Evolutionary conservation across 805 yeast species (phyloP).

Genomic region (Candida ascalaphidarum): DNA sequence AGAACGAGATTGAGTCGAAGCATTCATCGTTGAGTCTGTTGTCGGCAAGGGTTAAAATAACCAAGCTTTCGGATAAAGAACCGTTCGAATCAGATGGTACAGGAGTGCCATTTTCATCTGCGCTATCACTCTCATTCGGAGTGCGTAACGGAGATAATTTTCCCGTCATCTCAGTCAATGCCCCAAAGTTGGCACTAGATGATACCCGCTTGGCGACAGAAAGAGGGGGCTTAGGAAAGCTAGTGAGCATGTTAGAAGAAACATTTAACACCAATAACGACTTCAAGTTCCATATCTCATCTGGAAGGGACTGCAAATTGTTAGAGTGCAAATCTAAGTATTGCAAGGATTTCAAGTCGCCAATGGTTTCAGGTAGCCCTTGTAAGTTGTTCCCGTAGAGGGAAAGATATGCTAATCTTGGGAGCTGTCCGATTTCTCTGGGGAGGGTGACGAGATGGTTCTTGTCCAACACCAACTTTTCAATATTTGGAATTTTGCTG

Average conservation of each 20-base stretch:
- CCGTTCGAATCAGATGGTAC: neutral
- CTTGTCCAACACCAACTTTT: constrained; percentile 66
- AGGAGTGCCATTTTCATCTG: too few relatives aligned
- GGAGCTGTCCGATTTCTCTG: constrained; percentile 50
- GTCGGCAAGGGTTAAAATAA: constrained; percentile 63
- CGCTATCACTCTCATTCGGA: too few relatives aligned
- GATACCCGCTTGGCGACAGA: constrained; percentile 23
- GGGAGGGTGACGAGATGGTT: constrained; percentile 80
- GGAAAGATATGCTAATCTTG: constrained; percentile 57
- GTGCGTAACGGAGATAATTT: too few relatives aligned
- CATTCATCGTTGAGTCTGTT: constrained; percentile 75
- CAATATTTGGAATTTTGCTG: constrained; percentile 53
- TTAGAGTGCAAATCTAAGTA: constrained; percentile 77
- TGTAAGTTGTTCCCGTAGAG: constrained; percentile 69
- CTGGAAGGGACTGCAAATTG: constrained; percentile 63
- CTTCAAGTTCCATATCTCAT: constrained; percentile 55
- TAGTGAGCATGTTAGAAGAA: constrained; percentile 61
- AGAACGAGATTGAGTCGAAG: constrained; percentile 56
- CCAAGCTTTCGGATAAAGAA: constrained; percentile 42
- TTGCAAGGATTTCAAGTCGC: constrained; percentile 49
- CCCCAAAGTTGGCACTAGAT: constrained; percentile 18
- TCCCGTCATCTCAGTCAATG: neutral
- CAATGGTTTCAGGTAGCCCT: constrained; percentile 57
- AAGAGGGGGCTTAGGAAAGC: constrained; percentile 46
- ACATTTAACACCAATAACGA: constrained; percentile 55